phyloP scores from a whole-genome alignment of 2,329 filamentous ascomycete genomes.

The Cytospora schulzeri region DNA sequence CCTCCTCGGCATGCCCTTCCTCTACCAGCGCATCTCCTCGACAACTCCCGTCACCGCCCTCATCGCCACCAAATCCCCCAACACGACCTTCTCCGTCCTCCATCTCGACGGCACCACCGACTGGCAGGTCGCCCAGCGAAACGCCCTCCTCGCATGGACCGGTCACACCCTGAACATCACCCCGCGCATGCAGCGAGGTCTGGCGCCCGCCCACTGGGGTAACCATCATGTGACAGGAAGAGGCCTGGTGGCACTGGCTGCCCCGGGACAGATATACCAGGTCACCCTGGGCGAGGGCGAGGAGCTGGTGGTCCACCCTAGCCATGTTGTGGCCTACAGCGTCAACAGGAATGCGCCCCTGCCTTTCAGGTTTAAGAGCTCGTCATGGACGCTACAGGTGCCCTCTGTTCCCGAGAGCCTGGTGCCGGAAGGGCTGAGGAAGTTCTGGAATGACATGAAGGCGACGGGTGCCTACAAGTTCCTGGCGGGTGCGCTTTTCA shows the following conservation, averaged over 20 bases:
- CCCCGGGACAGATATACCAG: constrained; percentile 87
- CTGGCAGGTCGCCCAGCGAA: constrained; percentile 89
- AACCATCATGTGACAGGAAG: constrained; percentile 85
- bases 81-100: constrained; percentile 83
- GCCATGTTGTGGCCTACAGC: constrained; percentile 89
- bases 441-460: constrained; percentile 74
- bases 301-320: constrained; percentile 88
- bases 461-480: constrained; percentile 73
- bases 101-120: constrained; percentile 92
- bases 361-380: constrained; percentile 83
- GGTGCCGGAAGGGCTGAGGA: constrained; percentile 61
- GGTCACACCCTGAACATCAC: constrained; percentile 80
- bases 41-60: constrained; percentile 86
- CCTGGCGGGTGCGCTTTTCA: constrained; percentile 65
- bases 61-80: constrained; percentile 82
- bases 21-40: constrained; percentile 89
- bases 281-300: constrained; percentile 80
- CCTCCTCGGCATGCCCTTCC: constrained; percentile 83
- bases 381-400: constrained; percentile 76
- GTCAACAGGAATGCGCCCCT: constrained; percentile 72
- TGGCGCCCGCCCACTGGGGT: constrained; percentile 88
- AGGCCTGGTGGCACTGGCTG: constrained; percentile 80
- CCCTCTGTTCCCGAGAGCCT: constrained; percentile 66
- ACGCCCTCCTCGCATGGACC: constrained; percentile 93
- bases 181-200: constrained; percentile 72